Base-by-base conservation (phyloP, 2,329 filamentous ascomycete species). In the Purpureocillium takamizusanense region DNA sequence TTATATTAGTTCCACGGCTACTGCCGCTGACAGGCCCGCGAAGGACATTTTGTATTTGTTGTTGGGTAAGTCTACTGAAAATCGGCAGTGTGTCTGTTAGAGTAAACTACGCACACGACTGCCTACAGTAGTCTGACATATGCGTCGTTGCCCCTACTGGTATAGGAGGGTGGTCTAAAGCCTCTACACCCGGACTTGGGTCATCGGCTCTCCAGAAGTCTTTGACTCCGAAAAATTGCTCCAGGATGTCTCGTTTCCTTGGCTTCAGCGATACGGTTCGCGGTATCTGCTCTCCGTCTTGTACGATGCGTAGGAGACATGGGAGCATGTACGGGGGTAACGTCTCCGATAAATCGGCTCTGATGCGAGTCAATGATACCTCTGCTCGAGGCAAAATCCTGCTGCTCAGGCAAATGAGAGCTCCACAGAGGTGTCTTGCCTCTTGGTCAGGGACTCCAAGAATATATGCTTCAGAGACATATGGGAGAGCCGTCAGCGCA, bases 381-480 rank as follows among this genome's bases (percentile, higher is more conserved):
- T 18, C 17, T 15, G 16, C 23, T 23, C n/a, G 37, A 17, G 6
- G 17, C 5, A 12, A 7, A 25, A 9, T 18, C 14, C n/a, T 16
- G 17, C 37, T 30, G 16, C 40, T 39, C 8, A 44, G 35, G 7
- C 46, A 42, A 5, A 51, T 36, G 15, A 51, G 35, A 11, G 48
- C 46, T 4, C 38, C 49, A 27, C 49, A 51, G 17, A 49, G 37
- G 14, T 48, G 36, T 16, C 39, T 45, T 1, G 40, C 36, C 16
- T 49, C 44, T 29, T 47, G 35, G 15, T 50, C 44, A 1, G 49
- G 49, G 2, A 52, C 42, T 6, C 36, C 46, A 17, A 51, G 31
- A 17, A 51, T 41, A 10, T 32, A 41, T 4, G 45, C 49, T 18
- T 51, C 48, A 7, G 45, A 29, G 18, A 52, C 39, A 33, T 51